phyloP scores from a whole-genome alignment of 495 filamentous ascomycete genomes.

The Neurospora sp. region DNA sequence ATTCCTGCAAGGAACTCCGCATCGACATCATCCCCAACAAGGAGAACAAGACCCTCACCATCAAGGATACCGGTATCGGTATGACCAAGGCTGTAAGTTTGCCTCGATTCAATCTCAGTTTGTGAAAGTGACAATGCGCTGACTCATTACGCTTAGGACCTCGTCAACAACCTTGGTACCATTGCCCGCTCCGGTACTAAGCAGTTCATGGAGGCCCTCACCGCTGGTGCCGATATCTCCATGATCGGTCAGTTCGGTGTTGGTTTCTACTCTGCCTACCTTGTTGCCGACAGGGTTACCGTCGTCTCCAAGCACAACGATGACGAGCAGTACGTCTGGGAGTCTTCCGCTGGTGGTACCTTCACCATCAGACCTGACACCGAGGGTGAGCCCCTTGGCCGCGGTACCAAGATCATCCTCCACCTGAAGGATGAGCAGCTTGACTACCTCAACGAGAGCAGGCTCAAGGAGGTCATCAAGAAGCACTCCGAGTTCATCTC shows the following conservation, averaged over 20 bases:
- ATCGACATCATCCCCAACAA: conserved; percentile 97
- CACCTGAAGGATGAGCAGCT: conserved; percentile 98
- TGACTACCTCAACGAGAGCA: conserved; percentile 96
- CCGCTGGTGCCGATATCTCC: conserved; percentile 97
- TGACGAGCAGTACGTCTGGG: conserved; percentile 99
- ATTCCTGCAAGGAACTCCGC: conserved; percentile 89
- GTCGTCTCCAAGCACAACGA: conserved; percentile 98
- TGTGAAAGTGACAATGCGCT: conserved; percentile 6
- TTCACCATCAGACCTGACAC: conserved; percentile 90
- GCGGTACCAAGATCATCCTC: conserved; percentile 95
- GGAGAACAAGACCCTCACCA: conserved; percentile 92
- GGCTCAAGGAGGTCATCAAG: conserved; percentile 99
- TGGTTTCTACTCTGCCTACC: conserved; percentile 99
- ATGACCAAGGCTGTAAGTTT: conserved; percentile 97
- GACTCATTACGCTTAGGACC: conserved; percentile 48
- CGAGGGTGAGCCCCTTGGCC: conserved; percentile 80
- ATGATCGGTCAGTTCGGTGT: conserved; percentile 99
- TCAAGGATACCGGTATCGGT: conserved; percentile 96
- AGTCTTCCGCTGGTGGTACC: conserved; percentile 93
- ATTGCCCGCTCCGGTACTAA: conserved; percentile 98
- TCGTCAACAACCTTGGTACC: conserved; percentile 99
- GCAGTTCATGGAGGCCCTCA: conserved; percentile 99
- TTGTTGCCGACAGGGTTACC: conserved; percentile 92
- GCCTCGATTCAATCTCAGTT: neutral
- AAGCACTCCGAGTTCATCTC: conserved; percentile 99